A percentile compares a stretch with the other conserved stretches of the same genome.
phyloP scores from a whole-genome alignment of 2,329 filamentous ascomycete species.

The Corynespora cassiicola region DNA sequence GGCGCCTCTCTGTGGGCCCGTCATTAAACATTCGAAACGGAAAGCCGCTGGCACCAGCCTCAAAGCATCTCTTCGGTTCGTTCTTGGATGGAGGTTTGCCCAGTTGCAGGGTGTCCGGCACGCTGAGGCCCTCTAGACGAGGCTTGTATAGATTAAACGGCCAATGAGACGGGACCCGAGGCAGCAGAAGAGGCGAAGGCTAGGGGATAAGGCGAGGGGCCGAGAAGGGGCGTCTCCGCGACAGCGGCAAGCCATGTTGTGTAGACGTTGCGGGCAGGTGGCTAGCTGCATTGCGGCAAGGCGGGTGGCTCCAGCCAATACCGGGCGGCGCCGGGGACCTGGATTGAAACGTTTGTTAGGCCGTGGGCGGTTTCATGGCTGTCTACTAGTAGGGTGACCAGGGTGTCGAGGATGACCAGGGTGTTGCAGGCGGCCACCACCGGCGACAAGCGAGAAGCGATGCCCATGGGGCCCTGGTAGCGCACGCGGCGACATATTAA shows the following conservation, averaged over 20 bases:
- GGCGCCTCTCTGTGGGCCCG: conserved; percentile 28
- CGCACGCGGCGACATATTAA: too few species aligned
- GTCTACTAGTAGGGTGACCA: too few species aligned
- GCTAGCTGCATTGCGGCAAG: conserved; percentile 20
- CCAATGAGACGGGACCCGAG: conserved; percentile 25
- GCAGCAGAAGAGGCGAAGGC: conserved; percentile 19
- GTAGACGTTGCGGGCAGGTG: conserved; percentile 14
- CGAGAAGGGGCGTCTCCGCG: conserved; percentile 15
- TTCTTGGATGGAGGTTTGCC: conserved; percentile 20
- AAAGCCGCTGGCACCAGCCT: conserved; percentile 20
- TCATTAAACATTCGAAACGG: conserved; percentile 47
- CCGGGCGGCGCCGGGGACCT: conserved; percentile 34
- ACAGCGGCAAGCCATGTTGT: conserved; percentile 31
- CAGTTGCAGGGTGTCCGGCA: conserved; percentile 19
- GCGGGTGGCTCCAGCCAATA: conserved; percentile 26
- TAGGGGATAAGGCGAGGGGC: conserved; percentile 20
- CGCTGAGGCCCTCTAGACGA: conserved; percentile 23
- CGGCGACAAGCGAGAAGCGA: too few species aligned
- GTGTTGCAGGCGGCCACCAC: too few species aligned
- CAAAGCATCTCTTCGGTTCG: conserved; percentile 24
- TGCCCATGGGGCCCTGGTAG: too few species aligned
- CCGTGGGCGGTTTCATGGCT: conserved; percentile 41
- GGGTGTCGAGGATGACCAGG: too few species aligned
- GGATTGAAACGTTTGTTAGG: conserved; percentile 41
- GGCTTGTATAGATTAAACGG: conserved; percentile 33